Evolutionary conservation across 139 green algal species (phyloP), one percentile per base, ranked within the genome.

Genomic region (Astrephomene gubernaculifera): DNA sequence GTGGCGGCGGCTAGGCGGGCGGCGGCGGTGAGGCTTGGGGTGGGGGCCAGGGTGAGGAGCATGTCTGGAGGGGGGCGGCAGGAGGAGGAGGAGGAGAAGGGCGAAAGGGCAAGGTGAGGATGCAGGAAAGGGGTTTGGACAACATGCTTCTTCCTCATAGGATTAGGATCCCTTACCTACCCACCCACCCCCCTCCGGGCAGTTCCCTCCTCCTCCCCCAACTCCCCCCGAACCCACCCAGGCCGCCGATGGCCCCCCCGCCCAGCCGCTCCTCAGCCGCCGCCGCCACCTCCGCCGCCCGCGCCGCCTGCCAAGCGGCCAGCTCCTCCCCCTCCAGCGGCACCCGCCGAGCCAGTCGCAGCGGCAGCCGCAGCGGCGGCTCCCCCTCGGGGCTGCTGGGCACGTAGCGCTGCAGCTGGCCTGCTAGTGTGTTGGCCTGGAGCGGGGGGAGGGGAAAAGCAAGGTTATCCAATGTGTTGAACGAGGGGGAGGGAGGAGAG

Each of bases 291-390:
- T 64, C 82, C 68, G 43, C 82, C 35, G 69, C 83, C 73, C 82
- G 73, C 76, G 39, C 74, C 57, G 39, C 68, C 78, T 87, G 64
- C 71, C 74, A 92, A 25, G 70, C 88, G 72, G 90, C 87, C 65
- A 99, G 88, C 93, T 99, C 96, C 36, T 92, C 88, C 2, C 96
- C 97, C 64, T 97, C 88, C 52, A 99, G 79, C 4, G 88, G 88
- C 72, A 98, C 92, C 10, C 94, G 84, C 10, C 72, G 70, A 1
- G 70, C 83, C 38, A 97, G 39, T 24, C 75, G 87, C 12, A 99
- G 61, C 17, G 43, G 45, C 44, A 92, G 82, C 22, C 70, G n/a
- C 41, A 92, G 79, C 17, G 81, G 79, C n/a, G n/a, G n/a, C n/a
- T n/a, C n/a, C n/a, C n/a, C n/a, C n/a, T 86, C 82, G 22, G 82